Percentiles rank a stretch among this genome's conserved stretches.
These are phyloP conservation scores for Beauveria australis DNA, from an alignment of 2,329 filamentous ascomycete species.

Conservation along the genomic window DNA sequence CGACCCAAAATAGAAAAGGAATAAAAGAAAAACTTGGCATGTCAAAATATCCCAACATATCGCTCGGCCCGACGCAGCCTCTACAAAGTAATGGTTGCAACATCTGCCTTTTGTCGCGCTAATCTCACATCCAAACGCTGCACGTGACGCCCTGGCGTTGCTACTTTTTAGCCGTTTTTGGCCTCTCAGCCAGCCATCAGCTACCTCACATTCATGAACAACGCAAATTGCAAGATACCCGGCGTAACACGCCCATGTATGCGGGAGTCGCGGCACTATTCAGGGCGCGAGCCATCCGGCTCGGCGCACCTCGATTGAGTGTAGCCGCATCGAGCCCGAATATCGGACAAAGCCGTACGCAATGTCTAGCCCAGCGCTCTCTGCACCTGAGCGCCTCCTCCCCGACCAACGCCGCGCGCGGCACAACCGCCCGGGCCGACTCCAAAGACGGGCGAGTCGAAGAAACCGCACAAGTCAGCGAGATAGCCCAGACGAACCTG, in stretches of 20 bases:
- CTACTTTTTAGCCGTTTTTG: not conserved
- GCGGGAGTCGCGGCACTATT: slow-evolving; percentile 5
- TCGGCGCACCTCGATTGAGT: not conserved
- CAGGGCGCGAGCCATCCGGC: slow-evolving; percentile 1
- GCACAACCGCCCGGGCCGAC: not conserved
- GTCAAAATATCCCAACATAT: too few relatives aligned
- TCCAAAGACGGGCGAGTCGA: not conserved
- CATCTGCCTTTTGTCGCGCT: not conserved
- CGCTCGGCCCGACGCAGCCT: too few relatives aligned
- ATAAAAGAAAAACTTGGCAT: not conserved
- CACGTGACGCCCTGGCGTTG: not conserved
- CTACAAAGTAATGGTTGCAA: not conserved
- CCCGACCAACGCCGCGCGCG: not conserved
- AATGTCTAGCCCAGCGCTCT: not conserved
- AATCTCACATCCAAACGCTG: not conserved
- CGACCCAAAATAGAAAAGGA: too few relatives aligned
- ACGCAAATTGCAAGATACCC: not conserved
- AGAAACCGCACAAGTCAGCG: not conserved
- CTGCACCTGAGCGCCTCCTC: not conserved
- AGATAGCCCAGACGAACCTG: slow-evolving; percentile 1
- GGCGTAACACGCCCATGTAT: slow-evolving; percentile 10
- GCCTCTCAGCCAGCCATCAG: not conserved
- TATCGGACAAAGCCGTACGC: not conserved
- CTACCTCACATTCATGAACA: not conserved
- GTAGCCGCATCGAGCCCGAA: not conserved